Percentiles rank a stretch among this genome's conserved stretches.
These are phyloP conservation scores for Diphasiastrum complanatum DNA, from an alignment of 83 land plant genomes.

Conservation along the genomic window DNA sequence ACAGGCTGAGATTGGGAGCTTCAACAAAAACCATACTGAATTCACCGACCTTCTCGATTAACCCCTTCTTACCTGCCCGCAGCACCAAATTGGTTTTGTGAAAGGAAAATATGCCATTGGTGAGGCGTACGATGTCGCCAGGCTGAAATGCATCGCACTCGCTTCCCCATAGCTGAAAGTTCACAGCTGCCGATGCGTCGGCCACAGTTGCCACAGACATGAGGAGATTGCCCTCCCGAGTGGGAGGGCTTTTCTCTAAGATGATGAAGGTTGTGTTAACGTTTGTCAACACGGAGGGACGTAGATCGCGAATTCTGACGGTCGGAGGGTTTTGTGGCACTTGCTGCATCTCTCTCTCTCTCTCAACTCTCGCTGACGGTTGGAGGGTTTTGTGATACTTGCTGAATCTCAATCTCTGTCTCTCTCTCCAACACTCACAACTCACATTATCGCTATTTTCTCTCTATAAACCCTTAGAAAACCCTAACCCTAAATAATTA, in stretches of 20 bases:
- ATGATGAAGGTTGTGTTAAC: conserved; percentile 31
- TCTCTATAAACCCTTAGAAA: too few species aligned
- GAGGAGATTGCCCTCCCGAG: conserved; percentile 26
- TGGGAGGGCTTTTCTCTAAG: conserved; percentile 27
- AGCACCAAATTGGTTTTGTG: conserved; percentile 48
- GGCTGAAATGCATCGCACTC: conserved; percentile 81
- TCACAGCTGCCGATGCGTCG: conserved; percentile 77
- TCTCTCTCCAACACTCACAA: too few species aligned
- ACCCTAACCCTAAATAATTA: too few species aligned
- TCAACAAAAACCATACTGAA: conserved; percentile 82
- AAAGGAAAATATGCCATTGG: conserved; percentile 72
- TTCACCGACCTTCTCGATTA: conserved; percentile 72
- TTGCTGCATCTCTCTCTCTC: too few species aligned
- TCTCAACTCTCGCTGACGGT: too few species aligned
- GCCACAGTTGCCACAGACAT: conserved; percentile 48
- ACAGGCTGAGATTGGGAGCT: conserved; percentile 84
- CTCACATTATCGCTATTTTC: too few species aligned
- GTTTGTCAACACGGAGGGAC: conserved; percentile 27
- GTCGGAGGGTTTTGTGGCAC: too few species aligned
- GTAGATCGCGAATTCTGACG: too few species aligned
- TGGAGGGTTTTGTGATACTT: too few species aligned
- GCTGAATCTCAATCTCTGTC: too few species aligned
- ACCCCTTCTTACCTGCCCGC: conserved; percentile 84
- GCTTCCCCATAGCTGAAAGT: conserved; percentile 86
- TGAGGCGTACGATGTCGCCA: conserved; percentile 67